A percentile compares a stretch with the other conserved stretches of the same genome.
Evolutionary conservation across 2,329 filamentous ascomycete species (phyloP).

Genomic region (Cylindrodendrum hubeiense): DNA sequence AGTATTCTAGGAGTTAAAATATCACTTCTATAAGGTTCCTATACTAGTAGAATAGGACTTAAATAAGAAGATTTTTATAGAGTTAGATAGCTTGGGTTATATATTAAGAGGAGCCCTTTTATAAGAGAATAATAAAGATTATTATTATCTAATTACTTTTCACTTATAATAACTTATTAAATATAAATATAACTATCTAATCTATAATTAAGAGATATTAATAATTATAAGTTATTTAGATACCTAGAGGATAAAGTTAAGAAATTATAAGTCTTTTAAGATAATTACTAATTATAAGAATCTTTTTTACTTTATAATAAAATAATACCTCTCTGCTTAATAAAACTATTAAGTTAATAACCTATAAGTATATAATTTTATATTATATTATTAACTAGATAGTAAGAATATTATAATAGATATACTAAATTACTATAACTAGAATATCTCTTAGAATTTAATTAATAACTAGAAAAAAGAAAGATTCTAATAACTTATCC

Average conservation of each 20-base stretch:
- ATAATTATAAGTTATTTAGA: slow-evolving; percentile 1
- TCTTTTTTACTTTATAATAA: too few species aligned
- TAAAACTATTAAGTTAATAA: not conserved
- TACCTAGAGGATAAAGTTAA: too few species aligned
- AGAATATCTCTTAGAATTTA: not conserved
- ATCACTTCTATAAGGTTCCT: not conserved
- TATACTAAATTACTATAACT: not conserved
- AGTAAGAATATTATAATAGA: not conserved
- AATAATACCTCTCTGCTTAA: too few species aligned
- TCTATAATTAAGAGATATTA: slow-evolving; percentile 7
- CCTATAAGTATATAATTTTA: not conserved
- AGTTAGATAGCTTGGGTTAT: not conserved
- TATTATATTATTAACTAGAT: not conserved
- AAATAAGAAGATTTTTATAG: not conserved
- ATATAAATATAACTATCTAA: not conserved
- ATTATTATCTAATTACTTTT: not conserved
- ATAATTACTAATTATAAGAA: too few species aligned
- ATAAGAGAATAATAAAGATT: not conserved
- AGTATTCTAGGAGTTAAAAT: not conserved
- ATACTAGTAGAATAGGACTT: not conserved
- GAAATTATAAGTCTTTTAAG: too few species aligned
- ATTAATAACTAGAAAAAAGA: not conserved
- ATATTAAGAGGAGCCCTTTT: not conserved
- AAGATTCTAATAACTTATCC: not conserved
- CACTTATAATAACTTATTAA: not conserved